Conservation (phyloP, 2,329 filamentous ascomycete species). For the Fusarium foetens region DNA sequence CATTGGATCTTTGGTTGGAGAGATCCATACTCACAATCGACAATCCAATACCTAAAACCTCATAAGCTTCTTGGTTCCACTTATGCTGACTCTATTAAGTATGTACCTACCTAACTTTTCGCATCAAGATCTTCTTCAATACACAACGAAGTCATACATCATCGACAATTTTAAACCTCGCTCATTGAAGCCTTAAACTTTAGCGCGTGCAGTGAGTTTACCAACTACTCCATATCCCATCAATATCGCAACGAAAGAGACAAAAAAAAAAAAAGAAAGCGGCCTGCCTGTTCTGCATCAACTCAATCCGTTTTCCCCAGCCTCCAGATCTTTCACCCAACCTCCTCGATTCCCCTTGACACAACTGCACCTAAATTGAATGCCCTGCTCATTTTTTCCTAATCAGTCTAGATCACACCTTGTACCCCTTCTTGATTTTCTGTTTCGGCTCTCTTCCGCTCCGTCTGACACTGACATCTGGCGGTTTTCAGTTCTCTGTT, state of each 20-base stretch:
- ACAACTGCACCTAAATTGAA: conserved; percentile 29
- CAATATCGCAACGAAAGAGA: not conserved
- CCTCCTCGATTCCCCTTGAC: conserved; percentile 26
- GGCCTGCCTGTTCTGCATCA: conserved; percentile 22
- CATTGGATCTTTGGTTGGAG: not conserved
- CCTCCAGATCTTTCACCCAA: conserved; percentile 24
- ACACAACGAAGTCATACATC: conserved; percentile 3
- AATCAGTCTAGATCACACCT: conserved; percentile 9
- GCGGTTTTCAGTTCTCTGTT: not conserved
- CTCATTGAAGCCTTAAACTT: not conserved
- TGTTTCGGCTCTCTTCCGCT: conserved; percentile 27
- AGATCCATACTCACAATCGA: not conserved
- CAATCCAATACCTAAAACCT: not conserved
- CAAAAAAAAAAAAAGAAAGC: not conserved
- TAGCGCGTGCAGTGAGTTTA: conserved; percentile 24
- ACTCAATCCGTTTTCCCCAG: conserved; percentile 27
- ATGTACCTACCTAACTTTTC: not conserved
- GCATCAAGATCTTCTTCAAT: not conserved
- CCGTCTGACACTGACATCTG: conserved; percentile 24
- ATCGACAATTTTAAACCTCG: conserved; percentile 9
- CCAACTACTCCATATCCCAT: not conserved
- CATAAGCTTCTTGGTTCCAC: conserved; percentile 7
- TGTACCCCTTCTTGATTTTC: not conserved
- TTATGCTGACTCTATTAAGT: not conserved
- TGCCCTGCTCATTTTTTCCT: conserved; percentile 2